Evolutionary conservation across 495 filamentous ascomycete species (phyloP), one percentile per base, ranked within the genome.

Genomic region (Aspergillus panamensis): DNA sequence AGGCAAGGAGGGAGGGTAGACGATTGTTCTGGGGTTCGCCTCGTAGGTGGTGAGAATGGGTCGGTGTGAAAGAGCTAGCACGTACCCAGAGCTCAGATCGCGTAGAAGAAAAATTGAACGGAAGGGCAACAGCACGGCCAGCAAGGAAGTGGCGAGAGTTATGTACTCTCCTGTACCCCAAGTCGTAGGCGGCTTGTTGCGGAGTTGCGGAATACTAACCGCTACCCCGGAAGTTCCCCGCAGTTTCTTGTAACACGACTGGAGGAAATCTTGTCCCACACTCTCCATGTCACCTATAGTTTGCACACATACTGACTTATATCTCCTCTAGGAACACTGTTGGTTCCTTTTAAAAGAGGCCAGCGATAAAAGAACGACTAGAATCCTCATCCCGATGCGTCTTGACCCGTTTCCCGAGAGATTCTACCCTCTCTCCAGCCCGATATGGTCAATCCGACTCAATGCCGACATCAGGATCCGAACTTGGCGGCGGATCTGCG

Each of bases 221-320:
- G 56, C 48, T 47, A 51, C 49, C 56, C 56, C 48, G 40, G 56
- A 58, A 52, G 21, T 58, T 58, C 56, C 56, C 56, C 56, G 37
- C 56, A 58, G 25, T 50, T 31, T 31, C 20, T 50, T 14, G 17
- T 9, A 39, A 12, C 10, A 10, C 35, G 35, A 39, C 35, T 13
- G 35, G 10, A 39, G 2, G 35, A 10, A 39, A 39, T 5, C 25
- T 25, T 25, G 25, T 25, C 25, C 25, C 2, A 25, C 25, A 2
- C 25, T 25, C 25, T 5, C 2, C 2, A 5, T 25, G 2, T 25
- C 25, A 25, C 25, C 25, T 25, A 5, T 5, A 5, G 25, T 25
- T 5, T 25, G 25, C 25, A 25, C 25, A 5, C 5, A 25, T 25
- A 25, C 5, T 5, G 5, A 25, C 25, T 2, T 5, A 25, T 25